These are phyloP conservation scores for Fomes fomentarius DNA, from an alignment of 1,284 basidiomycete species.

Conservation along the genomic window DNA sequence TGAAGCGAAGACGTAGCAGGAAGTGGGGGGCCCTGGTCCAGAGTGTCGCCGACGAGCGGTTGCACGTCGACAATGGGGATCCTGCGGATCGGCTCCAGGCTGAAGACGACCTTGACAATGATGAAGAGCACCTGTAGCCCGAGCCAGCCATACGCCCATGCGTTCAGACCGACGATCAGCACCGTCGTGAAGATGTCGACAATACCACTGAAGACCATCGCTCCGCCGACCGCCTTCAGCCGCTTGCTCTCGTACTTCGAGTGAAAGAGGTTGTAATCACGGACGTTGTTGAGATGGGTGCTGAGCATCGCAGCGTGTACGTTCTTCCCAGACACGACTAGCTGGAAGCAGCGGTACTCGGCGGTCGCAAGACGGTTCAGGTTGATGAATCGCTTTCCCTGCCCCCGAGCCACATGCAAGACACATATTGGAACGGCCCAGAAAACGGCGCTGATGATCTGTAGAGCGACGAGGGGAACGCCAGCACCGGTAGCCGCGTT, in stretches of 20 bases:
- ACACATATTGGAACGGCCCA: constrained; percentile 8
- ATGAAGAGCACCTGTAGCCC: constrained; percentile 11
- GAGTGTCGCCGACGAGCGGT: background rate
- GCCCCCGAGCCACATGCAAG: constrained; percentile 8
- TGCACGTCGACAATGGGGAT: constrained; percentile 13
- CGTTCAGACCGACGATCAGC: constrained; percentile 14
- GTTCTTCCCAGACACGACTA: constrained; percentile 11
- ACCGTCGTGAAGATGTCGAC: constrained; percentile 17
- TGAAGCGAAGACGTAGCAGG: background rate
- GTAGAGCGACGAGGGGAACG: constrained; percentile 7
- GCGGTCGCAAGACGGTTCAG: constrained; percentile 11
- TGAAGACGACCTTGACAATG: constrained; percentile 16
- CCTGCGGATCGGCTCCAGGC: constrained; percentile 15
- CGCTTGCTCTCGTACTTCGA: constrained; percentile 11
- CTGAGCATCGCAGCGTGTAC: constrained; percentile 15
- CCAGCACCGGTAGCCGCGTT: constrained; percentile 14
- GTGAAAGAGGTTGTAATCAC: constrained; percentile 17
- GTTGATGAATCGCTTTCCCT: constrained; percentile 10
- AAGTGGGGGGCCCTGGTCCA: background rate
- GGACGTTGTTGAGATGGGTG: constrained; percentile 16
- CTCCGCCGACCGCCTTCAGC: constrained; percentile 8
- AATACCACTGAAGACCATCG: constrained; percentile 10
- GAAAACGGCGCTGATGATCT: constrained; percentile 7
- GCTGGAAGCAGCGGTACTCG: constrained; percentile 21
- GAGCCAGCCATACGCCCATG: constrained; percentile 18